These are phyloP conservation scores for Ambrosiella cleistominuta DNA, from an alignment of 2,329 filamentous ascomycete genomes.

Conservation along the genomic window DNA sequence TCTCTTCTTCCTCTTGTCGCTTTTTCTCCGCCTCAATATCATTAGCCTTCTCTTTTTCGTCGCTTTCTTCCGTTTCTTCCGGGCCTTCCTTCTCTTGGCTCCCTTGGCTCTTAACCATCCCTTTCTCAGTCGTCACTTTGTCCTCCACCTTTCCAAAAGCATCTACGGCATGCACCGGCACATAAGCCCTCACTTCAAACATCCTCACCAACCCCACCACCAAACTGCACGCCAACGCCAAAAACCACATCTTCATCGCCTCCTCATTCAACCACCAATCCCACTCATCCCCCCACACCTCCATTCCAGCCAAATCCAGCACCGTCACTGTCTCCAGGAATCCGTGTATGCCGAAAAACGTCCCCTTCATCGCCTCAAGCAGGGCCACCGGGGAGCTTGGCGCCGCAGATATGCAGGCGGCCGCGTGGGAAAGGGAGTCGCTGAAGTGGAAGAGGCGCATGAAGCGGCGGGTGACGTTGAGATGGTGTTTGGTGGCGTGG, in stretches of 20 bases:
- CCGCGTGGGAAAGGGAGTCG: slow-evolving; percentile 19
- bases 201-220: slow-evolving; percentile 26
- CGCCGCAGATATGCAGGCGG: slow-evolving; percentile 25
- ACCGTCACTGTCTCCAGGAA: slow-evolving; percentile 48
- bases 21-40: background rate
- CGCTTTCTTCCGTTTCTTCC: slow-evolving; percentile 13
- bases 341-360: slow-evolving; percentile 48
- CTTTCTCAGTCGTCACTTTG: slow-evolving; percentile 13
- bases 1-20: background rate
- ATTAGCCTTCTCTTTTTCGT: background rate
- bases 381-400: slow-evolving; percentile 18
- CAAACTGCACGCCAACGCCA: slow-evolving; percentile 36
- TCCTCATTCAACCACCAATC: slow-evolving; percentile 35
- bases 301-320: slow-evolving; percentile 30
- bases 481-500: slow-evolving; percentile 21
- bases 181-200: slow-evolving; percentile 21
- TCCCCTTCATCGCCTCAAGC: slow-evolving; percentile 34
- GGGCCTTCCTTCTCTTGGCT: slow-evolving; percentile 20
- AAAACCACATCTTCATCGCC: slow-evolving; percentile 54
- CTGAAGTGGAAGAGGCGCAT: slow-evolving; percentile 54
- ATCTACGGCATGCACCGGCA: slow-evolving; percentile 17
- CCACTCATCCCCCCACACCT: slow-evolving; percentile 28
- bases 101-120: slow-evolving; percentile 19
- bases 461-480: slow-evolving; percentile 39
- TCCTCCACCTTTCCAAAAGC: slow-evolving; percentile 7